Evolutionary conservation across 139 green algal species (phyloP), one percentile per base, ranked within the genome.

Genomic region (Tetraselmis chui): DNA sequence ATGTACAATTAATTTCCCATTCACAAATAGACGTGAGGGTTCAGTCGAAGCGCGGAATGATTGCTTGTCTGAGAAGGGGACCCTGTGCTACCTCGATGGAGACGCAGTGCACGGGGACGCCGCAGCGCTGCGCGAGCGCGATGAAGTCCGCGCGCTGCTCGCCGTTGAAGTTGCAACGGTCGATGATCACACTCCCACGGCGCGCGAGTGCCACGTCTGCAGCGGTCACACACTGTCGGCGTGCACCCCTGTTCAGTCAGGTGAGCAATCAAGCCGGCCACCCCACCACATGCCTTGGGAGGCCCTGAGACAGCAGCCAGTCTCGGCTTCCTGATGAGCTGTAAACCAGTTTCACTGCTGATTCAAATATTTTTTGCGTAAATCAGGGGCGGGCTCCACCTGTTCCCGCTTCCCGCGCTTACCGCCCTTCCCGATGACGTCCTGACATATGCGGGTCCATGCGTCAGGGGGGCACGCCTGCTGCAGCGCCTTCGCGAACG

Each of bases 91-190:
- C 45, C 5, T 80, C 45, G 31, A 95, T 85, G 31, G 92, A 67
- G 29, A 95, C 32, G 27, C 80, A 86, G 84, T 95, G 88, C 24
- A 78, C 83, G 80, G 81, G 79, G 26, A 79, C 31, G 0, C 80
- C 79, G 5, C 29, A 30, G 30, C 83, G 23, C 1, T 28, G 29
- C 0, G 90, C 92, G 26, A 94, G 80, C 5, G 59, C 27, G 11
- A 94, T 1, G 67, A 97, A 96, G 23, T 88, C 74, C 22, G 30
- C 32, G 25, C 93, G 90, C 87, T 97, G 93, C 32, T 86, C 79
- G 1, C 31, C 28, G 79, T 88, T 83, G 0, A 85, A 76, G 78
- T 97, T 91, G 76, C 87, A 93, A n/a, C 91, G 84, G 87, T 96
- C 92, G 5, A 96, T 85, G 11, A 95, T 58, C 31, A 90, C 86